phyloP scores from a whole-genome alignment of 495 filamentous ascomycete genomes.

The Aspergillus asperescens region DNA sequence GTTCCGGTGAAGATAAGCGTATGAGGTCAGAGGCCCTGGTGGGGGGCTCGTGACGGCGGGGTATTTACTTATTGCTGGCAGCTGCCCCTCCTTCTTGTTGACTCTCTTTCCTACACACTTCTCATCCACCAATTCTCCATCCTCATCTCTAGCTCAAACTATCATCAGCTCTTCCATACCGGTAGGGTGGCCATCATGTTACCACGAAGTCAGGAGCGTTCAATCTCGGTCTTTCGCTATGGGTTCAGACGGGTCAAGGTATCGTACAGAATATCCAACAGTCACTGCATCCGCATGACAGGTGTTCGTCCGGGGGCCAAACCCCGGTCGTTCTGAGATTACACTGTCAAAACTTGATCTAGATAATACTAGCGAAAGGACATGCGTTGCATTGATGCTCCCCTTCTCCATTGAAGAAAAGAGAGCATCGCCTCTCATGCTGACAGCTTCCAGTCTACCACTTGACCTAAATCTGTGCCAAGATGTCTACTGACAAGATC shows the following conservation, averaged over 20 bases:
- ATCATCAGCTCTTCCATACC: slow-evolving; percentile 7
- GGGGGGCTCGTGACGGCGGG: slow-evolving; percentile 6
- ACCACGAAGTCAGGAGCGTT: slow-evolving; percentile 26
- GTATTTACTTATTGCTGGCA: slow-evolving; percentile 19
- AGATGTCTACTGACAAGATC: slow-evolving; percentile 69
- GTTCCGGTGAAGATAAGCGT: too few relatives aligned
- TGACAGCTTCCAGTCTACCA: slow-evolving; percentile 20
- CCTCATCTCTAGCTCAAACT: background rate
- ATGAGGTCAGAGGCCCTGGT: background rate
- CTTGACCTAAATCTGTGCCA: slow-evolving; percentile 37
- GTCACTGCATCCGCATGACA: slow-evolving; percentile 54
- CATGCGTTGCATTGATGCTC: slow-evolving; percentile 60
- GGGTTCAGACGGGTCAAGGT: slow-evolving; percentile 48
- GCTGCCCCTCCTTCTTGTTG: slow-evolving; percentile 7
- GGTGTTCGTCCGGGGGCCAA: slow-evolving; percentile 44
- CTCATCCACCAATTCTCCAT: background rate
- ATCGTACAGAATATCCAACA: slow-evolving; percentile 47
- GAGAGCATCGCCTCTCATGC: slow-evolving; percentile 16
- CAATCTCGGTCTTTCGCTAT: slow-evolving; percentile 29
- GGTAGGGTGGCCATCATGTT: slow-evolving; percentile 39
- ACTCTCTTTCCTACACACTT: slow-evolving; percentile 10
- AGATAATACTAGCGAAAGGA: slow-evolving; percentile 82
- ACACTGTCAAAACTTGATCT: slow-evolving; percentile 75
- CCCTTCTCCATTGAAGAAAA: slow-evolving; percentile 20
- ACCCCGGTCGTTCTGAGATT: slow-evolving; percentile 53